phyloP scores from a whole-genome alignment of 176 grass and related monocot species.

The Avena sativa region DNA sequence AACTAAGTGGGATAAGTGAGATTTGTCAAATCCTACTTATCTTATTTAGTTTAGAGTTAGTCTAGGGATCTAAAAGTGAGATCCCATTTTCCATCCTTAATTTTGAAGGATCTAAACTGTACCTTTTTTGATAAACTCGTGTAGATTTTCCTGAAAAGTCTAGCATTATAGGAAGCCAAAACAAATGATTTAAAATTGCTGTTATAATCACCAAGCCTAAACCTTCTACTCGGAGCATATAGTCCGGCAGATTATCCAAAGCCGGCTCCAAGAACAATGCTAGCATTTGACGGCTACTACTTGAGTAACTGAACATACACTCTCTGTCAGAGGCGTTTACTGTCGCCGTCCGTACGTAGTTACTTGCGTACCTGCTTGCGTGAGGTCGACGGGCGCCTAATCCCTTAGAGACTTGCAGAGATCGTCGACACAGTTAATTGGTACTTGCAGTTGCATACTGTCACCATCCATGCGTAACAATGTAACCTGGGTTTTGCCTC shows the following conservation, averaged over 20 bases:
- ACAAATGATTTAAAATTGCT: background rate
- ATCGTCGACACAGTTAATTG: too few relatives aligned
- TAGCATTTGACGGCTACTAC: background rate
- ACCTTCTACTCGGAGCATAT: background rate
- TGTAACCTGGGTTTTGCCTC: background rate
- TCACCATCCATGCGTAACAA: background rate
- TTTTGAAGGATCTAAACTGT: background rate
- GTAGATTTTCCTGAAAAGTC: background rate
- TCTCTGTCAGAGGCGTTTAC: conserved; percentile 7
- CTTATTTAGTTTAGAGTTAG: too few relatives aligned
- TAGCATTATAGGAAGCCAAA: too few relatives aligned
- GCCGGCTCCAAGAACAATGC: conserved; percentile 39
- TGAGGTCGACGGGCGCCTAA: conserved; percentile 11
- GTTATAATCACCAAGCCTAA: background rate
- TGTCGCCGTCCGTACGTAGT: background rate
- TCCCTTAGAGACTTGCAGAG: too few relatives aligned
- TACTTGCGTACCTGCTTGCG: background rate
- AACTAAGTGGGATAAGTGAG: too few relatives aligned
- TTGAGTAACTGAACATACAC: conserved; percentile 1
- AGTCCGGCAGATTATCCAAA: background rate
- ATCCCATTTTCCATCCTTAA: too few relatives aligned
- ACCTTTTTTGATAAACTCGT: background rate
- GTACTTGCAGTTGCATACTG: background rate
- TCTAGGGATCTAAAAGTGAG: too few relatives aligned
- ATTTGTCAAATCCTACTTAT: too few relatives aligned